Percentiles rank a stretch among this genome's conserved stretches.
These are phyloP conservation scores for Arthrobotrys musiformis DNA, from an alignment of 2,329 filamentous ascomycete species.

Conservation along the genomic window DNA sequence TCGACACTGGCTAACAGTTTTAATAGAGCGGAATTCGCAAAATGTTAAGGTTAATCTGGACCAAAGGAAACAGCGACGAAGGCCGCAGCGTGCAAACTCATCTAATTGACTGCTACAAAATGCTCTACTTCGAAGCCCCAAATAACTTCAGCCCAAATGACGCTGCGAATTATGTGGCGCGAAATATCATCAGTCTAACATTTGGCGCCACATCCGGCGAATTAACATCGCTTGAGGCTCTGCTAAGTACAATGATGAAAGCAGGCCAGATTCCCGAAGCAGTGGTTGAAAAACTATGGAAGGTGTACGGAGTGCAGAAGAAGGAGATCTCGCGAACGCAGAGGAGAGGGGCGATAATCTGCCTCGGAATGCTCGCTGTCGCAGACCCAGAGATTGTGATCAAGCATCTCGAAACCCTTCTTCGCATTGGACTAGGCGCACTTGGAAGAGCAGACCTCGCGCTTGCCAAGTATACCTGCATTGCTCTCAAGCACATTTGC, in stretches of 20 bases:
- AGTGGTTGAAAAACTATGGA: slow-evolving; percentile 93
- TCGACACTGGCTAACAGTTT: not conserved
- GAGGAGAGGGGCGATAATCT: slow-evolving; percentile 91
- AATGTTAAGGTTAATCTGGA: slow-evolving; percentile 98
- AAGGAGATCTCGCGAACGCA: slow-evolving; percentile 92
- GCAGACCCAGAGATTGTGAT: slow-evolving; percentile 93
- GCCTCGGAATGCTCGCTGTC: slow-evolving; percentile 93
- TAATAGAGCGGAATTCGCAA: slow-evolving; percentile 80
- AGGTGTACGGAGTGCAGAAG: slow-evolving; percentile 94
- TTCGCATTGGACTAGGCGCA: slow-evolving; percentile 85
- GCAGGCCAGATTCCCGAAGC: slow-evolving; percentile 83
- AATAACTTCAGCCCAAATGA: slow-evolving; percentile 88
- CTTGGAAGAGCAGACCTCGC: slow-evolving; percentile 84
- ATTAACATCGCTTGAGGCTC: slow-evolving; percentile 91
- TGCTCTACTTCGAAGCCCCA: slow-evolving; percentile 94
- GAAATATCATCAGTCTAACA: slow-evolving; percentile 98
- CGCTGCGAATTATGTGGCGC: slow-evolving; percentile 91
- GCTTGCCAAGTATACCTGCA: slow-evolving; percentile 93
- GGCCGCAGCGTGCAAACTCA: slow-evolving; percentile 97
- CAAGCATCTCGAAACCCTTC: slow-evolving; percentile 92
- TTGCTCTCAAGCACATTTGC: slow-evolving; percentile 90
- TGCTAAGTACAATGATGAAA: slow-evolving; percentile 98
- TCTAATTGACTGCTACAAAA: slow-evolving; percentile 94
- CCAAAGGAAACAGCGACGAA: slow-evolving; percentile 98
- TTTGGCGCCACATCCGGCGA: slow-evolving; percentile 91